Conservation (phyloP, 768 basidiomycete species). For the Dictyophora rubrovolvata region DNA sequence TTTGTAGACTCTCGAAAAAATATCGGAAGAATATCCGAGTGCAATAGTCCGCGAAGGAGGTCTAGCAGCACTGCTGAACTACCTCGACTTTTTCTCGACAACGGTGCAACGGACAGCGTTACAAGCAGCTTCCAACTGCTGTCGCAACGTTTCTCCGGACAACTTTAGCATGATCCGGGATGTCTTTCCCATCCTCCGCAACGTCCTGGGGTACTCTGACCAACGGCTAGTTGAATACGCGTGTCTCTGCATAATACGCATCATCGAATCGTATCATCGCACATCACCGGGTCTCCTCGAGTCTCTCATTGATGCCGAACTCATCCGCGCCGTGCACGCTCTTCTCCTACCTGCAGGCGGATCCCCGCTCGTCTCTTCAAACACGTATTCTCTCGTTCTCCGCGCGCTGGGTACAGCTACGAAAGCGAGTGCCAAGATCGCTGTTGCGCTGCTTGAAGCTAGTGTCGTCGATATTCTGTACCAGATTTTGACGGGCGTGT, state of each 20-base stretch:
- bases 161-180: constrained; percentile 82
- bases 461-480: constrained; percentile 89
- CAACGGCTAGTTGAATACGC: constrained; percentile 97
- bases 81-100: constrained; percentile 97
- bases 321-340: constrained; percentile 75
- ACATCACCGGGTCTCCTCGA: constrained; percentile 80
- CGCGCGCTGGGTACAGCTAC: constrained; percentile 84
- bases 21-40: constrained; percentile 93
- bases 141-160: constrained; percentile 82
- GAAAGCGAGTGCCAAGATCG: constrained; percentile 78
- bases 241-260: constrained; percentile 87
- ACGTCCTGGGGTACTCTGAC: constrained; percentile 85
- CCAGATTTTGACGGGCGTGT: constrained; percentile 89
- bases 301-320: constrained; percentile 65
- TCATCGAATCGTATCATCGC: constrained; percentile 86
- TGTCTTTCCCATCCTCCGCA: constrained; percentile 88
- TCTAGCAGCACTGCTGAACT: constrained; percentile 83
- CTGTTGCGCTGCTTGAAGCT: constrained; percentile 78
- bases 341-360: constrained; percentile 80
- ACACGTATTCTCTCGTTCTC: constrained; percentile 82
- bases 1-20: constrained; percentile 88
- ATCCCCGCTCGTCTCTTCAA: constrained; percentile 73
- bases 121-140: constrained; percentile 95
- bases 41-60: constrained; percentile 96
- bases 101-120: constrained; percentile 94